These are phyloP conservation scores for Dinochytrium kinnereticum DNA, from an alignment of 371 early-diverging fungal genomes.

Conservation along the genomic window DNA sequence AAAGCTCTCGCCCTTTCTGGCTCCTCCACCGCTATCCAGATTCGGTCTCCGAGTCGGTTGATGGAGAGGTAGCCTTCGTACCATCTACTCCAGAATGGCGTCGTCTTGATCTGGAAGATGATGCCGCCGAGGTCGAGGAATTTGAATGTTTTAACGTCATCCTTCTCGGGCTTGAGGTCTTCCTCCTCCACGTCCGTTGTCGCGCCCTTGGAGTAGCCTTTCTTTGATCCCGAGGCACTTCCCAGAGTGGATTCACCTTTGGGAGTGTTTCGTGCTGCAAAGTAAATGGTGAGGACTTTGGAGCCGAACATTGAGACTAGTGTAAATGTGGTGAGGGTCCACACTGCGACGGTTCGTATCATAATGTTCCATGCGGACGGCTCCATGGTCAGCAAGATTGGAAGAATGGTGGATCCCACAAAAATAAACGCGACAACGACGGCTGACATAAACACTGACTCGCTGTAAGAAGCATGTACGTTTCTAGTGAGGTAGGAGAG, in stretches of 20 bases:
- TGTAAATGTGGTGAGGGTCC: constrained; percentile 13
- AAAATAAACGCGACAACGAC: constrained; percentile 17
- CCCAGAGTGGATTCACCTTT: constrained; percentile 7
- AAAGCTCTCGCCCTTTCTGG: constrained; percentile 9
- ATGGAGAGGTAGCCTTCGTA: constrained; percentile 13
- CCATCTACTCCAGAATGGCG: constrained; percentile 13
- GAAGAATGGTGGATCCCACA: constrained; percentile 16
- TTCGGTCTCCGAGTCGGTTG: constrained; percentile 3
- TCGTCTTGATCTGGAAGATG: constrained; percentile 6
- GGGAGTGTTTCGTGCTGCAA: constrained; percentile 6
- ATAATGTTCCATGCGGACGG: constrained; percentile 15
- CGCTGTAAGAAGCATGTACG: constrained; percentile 11
- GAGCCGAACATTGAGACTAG: constrained; percentile 21
- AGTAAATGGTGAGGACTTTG: constrained; percentile 16
- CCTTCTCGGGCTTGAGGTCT: constrained; percentile 3
- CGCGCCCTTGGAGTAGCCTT: background rate
- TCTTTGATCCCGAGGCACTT: background rate
- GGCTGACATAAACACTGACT: constrained; percentile 22
- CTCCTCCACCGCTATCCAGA: constrained; percentile 15
- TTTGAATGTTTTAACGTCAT: background rate
- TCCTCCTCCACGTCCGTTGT: constrained; percentile 5
- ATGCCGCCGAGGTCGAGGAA: constrained; percentile 13
- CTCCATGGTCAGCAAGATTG: constrained; percentile 10
- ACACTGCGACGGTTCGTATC: constrained; percentile 19
- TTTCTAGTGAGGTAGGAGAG: constrained; percentile 20